These are phyloP conservation scores for Brassica balearica DNA, from an alignment of 441 rosid species.

Conservation along the genomic window DNA sequence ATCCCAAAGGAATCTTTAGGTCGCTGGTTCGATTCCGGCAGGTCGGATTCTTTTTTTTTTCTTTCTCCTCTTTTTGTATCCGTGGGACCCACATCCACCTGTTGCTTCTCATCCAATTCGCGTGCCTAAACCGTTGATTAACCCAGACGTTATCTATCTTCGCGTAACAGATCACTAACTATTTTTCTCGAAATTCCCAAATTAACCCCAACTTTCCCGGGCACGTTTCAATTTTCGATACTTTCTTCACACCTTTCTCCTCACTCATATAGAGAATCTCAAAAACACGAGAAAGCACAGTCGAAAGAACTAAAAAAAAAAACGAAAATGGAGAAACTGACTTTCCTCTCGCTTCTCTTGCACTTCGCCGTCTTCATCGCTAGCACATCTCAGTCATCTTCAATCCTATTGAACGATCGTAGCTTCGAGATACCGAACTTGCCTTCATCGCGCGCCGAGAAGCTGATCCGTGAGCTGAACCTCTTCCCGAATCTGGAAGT, in stretches of 20 bases:
- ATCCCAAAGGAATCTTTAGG: slow-evolving; percentile 41
- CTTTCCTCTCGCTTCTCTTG: slow-evolving; percentile 22
- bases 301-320: background rate
- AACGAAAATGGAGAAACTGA: slow-evolving; percentile 47
- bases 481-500: slow-evolving; percentile 76
- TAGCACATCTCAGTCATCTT: slow-evolving; percentile 40
- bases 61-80: background rate
- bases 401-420: slow-evolving; percentile 42
- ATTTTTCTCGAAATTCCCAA: background rate
- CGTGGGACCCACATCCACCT: slow-evolving; percentile 29
- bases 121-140: slow-evolving; percentile 42
- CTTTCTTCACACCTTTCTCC: background rate
- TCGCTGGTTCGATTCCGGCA: slow-evolving; percentile 49
- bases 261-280: background rate
- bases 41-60: slow-evolving; percentile 33
- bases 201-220: slow-evolving; percentile 39
- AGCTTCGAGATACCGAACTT: slow-evolving; percentile 52
- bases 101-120: slow-evolving; percentile 36
- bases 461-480: slow-evolving; percentile 81
- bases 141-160: slow-evolving; percentile 31
- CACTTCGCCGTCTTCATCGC: slow-evolving; percentile 42
- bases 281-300: background rate
- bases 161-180: slow-evolving; percentile 26
- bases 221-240: background rate
- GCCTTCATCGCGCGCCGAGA: slow-evolving; percentile 69